Conservation (phyloP, 257 asterid species). For the Gentiana macrophylla region DNA sequence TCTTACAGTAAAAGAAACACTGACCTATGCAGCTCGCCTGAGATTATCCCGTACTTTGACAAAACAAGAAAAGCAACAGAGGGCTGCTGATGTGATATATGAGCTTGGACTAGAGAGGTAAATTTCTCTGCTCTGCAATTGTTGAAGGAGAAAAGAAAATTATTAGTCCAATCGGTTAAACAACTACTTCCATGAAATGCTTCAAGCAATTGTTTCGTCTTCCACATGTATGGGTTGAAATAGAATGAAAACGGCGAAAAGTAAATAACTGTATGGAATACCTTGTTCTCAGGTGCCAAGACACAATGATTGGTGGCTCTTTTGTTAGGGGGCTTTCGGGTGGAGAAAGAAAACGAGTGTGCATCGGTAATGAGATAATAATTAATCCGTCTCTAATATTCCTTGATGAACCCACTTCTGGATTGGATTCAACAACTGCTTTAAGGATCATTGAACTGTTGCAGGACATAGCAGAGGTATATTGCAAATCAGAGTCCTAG, state of each 20-base stretch:
- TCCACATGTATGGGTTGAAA: too few species aligned
- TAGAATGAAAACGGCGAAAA: too few species aligned
- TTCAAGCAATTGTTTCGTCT: too few species aligned
- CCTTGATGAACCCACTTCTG: constrained; percentile 96
- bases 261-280: not conserved
- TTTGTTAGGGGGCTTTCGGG: constrained; percentile 97
- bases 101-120: constrained; percentile 90
- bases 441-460: constrained; percentile 70
- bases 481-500: not conserved
- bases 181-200: not conserved
- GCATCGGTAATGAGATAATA: constrained; percentile 86
- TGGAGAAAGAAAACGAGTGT: constrained; percentile 92
- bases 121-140: not conserved
- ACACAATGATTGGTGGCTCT: constrained; percentile 96
- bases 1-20: constrained; percentile 83
- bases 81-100: constrained; percentile 69
- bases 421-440: constrained; percentile 96
- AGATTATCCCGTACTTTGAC: constrained; percentile 63
- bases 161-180: not conserved
- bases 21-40: constrained; percentile 73
- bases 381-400: constrained; percentile 82
- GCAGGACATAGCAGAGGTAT: constrained; percentile 82
- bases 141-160: not conserved
- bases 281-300: constrained; percentile 59
- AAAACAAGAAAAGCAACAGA: constrained; percentile 55